Base-by-base conservation (phyloP, 345 rosid genomes). In the Balakata baccata region DNA sequence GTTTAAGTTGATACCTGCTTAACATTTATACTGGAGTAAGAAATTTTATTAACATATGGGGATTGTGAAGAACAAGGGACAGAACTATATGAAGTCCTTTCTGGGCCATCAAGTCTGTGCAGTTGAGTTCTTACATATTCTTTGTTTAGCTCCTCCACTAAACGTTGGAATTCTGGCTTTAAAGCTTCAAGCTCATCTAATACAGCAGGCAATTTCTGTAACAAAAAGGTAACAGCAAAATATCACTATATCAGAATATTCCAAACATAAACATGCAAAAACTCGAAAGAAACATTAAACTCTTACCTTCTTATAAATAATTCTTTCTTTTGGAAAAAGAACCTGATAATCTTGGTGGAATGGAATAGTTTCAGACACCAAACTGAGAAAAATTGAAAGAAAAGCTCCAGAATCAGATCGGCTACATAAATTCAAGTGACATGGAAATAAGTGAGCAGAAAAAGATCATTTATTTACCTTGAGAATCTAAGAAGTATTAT, bases 341-440 rank as follows among this genome's bases (percentile, higher is more conserved):
- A 71, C 82, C 45, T 82, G 94, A 68, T 91, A 93, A 79, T 93
- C 99, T 74, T 87, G 91, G 84, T 95, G 99, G 68, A 77, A 88
- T 0, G 98, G 99, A 74, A 93, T 95, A 7, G 97, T 95, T 80
- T 95, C 99, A 49, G 97, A 89, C 37, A 93, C 92, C 90, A 95
- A 88, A 88, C 98, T 95, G 86, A 46, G 50, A 45, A 65, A 61
- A 34, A 58, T 41, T 53, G 66, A 50, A 52, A 64, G 46, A 73
- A 66, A 43, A 39, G 45, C 13, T 7, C 43, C 37, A 8, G 60
- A 14, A 11, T 49, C 58, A 59, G 56, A 47, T 77, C 56, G 68
- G 34, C 4, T 37, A 0, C 47, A 39, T 7, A 41, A 64, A 37
- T 58, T 29, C 47, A 23, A 54, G 37, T 11, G 5, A 75, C 23